Conservation (phyloP, 352 stramenopile species). For the Phytopythium litorale region DNA sequence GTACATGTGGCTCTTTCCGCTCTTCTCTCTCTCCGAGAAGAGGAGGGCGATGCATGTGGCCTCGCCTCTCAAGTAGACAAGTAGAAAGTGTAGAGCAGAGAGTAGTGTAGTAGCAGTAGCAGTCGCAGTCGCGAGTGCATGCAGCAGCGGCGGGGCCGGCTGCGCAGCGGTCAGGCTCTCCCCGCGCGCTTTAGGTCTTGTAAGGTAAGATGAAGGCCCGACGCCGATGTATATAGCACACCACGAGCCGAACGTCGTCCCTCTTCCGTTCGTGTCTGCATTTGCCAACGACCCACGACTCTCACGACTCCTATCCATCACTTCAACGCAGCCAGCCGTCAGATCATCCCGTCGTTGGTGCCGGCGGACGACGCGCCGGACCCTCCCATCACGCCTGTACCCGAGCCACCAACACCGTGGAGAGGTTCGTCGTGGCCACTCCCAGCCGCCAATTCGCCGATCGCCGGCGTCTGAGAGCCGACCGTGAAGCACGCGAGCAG, state of each 20-base stretch:
- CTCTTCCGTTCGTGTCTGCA: neutral
- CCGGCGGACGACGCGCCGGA: neutral
- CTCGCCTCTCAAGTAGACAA: conserved; percentile 4
- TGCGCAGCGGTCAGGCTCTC: neutral
- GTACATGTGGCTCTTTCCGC: conserved; percentile 1
- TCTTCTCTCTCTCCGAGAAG: neutral
- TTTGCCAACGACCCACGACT: neutral
- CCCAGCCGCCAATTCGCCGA: neutral
- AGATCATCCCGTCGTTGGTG: neutral
- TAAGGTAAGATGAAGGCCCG: conserved; percentile 6
- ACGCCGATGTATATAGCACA: neutral
- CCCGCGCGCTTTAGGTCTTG: neutral
- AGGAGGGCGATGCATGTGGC: neutral
- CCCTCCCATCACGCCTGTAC: neutral
- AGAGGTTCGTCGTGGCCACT: neutral
- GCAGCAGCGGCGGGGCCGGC: neutral
- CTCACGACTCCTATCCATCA: neutral
- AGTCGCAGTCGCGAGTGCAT: conserved; percentile 4
- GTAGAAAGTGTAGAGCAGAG: conserved; percentile 8
- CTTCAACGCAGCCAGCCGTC: neutral
- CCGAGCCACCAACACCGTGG: neutral
- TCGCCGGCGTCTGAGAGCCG: conserved; percentile 13
- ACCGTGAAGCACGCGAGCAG: conserved; percentile 39
- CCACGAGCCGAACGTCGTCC: neutral
- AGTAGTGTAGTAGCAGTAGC: conserved; percentile 6